Evolutionary conservation across 1,284 basidiomycete genomes (phyloP), one percentile per base, ranked within the genome.

Genomic region (Ustilago curta): DNA sequence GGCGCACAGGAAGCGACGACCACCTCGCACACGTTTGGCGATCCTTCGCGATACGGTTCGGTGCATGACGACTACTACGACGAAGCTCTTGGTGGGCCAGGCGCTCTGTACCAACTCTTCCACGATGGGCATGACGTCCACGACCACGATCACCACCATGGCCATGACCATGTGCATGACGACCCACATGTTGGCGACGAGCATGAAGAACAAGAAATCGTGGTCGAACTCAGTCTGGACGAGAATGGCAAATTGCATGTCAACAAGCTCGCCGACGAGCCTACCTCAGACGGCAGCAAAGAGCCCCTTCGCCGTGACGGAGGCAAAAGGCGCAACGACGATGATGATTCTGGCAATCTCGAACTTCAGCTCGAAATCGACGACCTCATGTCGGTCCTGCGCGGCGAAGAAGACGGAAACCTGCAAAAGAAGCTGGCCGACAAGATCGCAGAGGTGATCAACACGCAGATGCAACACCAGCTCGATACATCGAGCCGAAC

Each of bases 51-150:
- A 12, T 76, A 59, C 56, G 63, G 52, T n/a, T 72, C 69, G 14
- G 59, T 69, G 18, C 61, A 76, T 32, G 73, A 76, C 25, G 73
- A 76, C 59, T 71, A 53, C 48, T 76, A 65, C 62, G 69, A 76
- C 31, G 69, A 76, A 44, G 72, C 63, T 2, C 49, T 67, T 1
- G 72, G 72, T 19, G 68, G 54, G 2, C 68, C 54, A 12, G 72
- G 72, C 2, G 59, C 59, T 8, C 14, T 60, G 12, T 69, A 62
- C 18, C 58, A 63, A 21, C 37, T 60, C 0, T 47, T 54, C 32
- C 35, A 61, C 1, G 18, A 65, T 8, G 49, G 61, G 2, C 48
- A 58, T 23, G 43, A 59, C 8, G 52, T 54, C 5, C 43, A 45
- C 16, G 50, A 68, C 19, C 43, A 43, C 7, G 42, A 55, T 12